Percentiles rank a stretch among this genome's conserved stretches.
Evolutionary conservation across 805 yeast species (phyloP).

Genomic region (Wickerhamomyces subpelliculosus): DNA sequence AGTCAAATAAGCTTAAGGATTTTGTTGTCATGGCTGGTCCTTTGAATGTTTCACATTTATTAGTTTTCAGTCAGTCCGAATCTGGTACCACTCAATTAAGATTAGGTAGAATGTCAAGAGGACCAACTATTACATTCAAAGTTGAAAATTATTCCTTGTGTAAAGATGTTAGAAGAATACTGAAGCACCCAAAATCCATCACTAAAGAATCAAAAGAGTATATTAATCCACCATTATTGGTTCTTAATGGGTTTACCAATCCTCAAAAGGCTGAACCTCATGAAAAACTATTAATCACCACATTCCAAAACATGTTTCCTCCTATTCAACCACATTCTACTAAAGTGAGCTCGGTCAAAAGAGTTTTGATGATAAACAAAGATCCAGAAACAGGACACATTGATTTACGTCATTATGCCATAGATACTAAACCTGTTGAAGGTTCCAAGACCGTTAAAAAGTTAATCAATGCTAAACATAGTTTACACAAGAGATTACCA

Average conservation of each 20-base stretch:
- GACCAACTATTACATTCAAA: slow-evolving; percentile 86
- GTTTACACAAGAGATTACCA: slow-evolving; percentile 60
- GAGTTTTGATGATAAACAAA: slow-evolving; percentile 80
- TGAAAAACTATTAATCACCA: slow-evolving; percentile 79
- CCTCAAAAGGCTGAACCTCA: slow-evolving; percentile 57
- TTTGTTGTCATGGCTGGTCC: slow-evolving; percentile 99
- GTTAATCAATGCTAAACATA: slow-evolving; percentile 54
- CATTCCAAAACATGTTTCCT: slow-evolving; percentile 94
- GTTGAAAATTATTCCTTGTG: slow-evolving; percentile 71
- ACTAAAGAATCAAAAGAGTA: slow-evolving; percentile 57
- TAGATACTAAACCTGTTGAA: slow-evolving; percentile 79
- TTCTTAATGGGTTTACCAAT: slow-evolving; percentile 80
- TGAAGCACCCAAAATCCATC: slow-evolving; percentile 73
- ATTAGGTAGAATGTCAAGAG: slow-evolving; percentile 82
- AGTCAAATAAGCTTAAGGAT: slow-evolving; percentile 81
- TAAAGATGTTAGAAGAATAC: slow-evolving; percentile 67
- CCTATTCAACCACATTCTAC: slow-evolving; percentile 84
- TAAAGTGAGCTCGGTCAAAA: slow-evolving; percentile 62
- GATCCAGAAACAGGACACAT: slow-evolving; percentile 64
- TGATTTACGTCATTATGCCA: slow-evolving; percentile 84
- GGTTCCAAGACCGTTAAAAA: slow-evolving; percentile 68
- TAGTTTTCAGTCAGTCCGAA: slow-evolving; percentile 79
- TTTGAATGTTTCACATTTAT: slow-evolving; percentile 81
- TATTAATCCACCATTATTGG: slow-evolving; percentile 79
- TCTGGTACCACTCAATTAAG: slow-evolving; percentile 79